Percentiles rank a stretch among this genome's conserved stretches.
Evolutionary conservation across 805 yeast genomes (phyloP).

Genomic region (Metschnikowia cubensis): DNA sequence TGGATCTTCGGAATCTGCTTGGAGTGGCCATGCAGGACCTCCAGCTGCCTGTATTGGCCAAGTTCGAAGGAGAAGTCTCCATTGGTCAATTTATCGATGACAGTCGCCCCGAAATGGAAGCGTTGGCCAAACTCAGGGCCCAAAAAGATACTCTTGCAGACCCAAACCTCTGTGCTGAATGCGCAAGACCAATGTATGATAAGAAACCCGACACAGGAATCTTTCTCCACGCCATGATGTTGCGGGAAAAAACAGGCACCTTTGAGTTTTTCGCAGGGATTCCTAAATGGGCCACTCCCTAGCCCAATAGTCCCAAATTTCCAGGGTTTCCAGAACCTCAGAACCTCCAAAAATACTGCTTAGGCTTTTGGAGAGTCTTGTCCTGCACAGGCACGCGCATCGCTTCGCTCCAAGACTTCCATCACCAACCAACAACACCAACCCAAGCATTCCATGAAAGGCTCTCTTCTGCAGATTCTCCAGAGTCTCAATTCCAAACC

Average conservation of each 20-base stretch:
- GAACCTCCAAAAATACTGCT: too few species aligned
- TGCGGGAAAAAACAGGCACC: not conserved
- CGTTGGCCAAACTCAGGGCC: not conserved
- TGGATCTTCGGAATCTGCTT: too few species aligned
- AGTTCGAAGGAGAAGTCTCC: not conserved
- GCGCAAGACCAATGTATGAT: conserved; percentile 13
- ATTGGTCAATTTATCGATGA: not conserved
- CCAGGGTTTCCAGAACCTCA: too few species aligned
- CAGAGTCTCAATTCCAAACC: conserved; percentile 5
- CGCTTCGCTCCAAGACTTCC: not conserved
- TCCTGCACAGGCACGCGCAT: conserved; percentile 1
- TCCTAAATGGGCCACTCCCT: not conserved
- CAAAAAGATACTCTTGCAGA: not conserved
- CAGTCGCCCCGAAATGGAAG: not conserved
- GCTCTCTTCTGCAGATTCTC: conserved; percentile 6
- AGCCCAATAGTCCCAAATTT: not conserved
- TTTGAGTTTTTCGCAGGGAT: not conserved
- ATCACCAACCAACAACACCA: not conserved
- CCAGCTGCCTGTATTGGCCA: not conserved
- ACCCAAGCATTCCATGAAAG: not conserved
- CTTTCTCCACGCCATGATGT: conserved; percentile 44
- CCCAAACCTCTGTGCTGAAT: conserved; percentile 9
- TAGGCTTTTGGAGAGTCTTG: not conserved
- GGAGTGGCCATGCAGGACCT: not conserved
- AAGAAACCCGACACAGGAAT: conserved; percentile 26